These are phyloP conservation scores for Apiotrichum brassicae DNA, from an alignment of 1,284 basidiomycete species.

Conservation along the genomic window DNA sequence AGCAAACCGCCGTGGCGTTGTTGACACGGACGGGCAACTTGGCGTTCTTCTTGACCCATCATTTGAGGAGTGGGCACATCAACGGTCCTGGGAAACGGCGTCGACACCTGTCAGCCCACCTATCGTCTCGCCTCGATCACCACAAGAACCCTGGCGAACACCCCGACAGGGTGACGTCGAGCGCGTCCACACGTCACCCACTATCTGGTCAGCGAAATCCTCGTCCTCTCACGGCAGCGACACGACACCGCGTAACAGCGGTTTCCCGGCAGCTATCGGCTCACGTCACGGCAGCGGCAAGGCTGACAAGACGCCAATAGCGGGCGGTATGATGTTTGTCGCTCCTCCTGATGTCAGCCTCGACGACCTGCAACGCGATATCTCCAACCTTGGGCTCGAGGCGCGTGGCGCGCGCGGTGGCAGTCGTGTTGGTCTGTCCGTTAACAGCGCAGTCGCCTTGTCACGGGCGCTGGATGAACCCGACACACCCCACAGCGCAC, in stretches of 20 bases:
- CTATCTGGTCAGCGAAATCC: not conserved
- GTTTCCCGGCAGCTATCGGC: not conserved
- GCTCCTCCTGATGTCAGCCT: slow-evolving; percentile 16
- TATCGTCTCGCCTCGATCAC: not conserved
- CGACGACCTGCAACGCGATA: slow-evolving; percentile 16
- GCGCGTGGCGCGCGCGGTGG: not conserved
- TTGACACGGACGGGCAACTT: slow-evolving; percentile 12
- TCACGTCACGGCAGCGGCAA: not conserved
- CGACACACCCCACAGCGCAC: slow-evolving; percentile 16
- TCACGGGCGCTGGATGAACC: not conserved
- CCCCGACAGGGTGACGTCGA: slow-evolving; percentile 2
- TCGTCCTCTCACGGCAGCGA: not conserved
- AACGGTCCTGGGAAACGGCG: slow-evolving; percentile 4
- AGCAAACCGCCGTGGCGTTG: not conserved
- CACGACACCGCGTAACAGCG: slow-evolving; percentile 11
- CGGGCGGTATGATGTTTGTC: slow-evolving; percentile 13
- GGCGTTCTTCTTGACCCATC: slow-evolving; percentile 9
- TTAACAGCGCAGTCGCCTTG: not conserved
- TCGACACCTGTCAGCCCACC: not conserved
- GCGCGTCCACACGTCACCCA: not conserved
- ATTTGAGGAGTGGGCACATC: slow-evolving; percentile 13
- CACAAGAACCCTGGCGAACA: slow-evolving; percentile 3
- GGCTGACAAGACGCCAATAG: not conserved
- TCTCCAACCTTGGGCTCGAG: slow-evolving; percentile 2
- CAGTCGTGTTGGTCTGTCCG: slow-evolving; percentile 2